phyloP scores from a whole-genome alignment of 1,139 yeast genomes.

The Blastobotrys arbuscula region DNA sequence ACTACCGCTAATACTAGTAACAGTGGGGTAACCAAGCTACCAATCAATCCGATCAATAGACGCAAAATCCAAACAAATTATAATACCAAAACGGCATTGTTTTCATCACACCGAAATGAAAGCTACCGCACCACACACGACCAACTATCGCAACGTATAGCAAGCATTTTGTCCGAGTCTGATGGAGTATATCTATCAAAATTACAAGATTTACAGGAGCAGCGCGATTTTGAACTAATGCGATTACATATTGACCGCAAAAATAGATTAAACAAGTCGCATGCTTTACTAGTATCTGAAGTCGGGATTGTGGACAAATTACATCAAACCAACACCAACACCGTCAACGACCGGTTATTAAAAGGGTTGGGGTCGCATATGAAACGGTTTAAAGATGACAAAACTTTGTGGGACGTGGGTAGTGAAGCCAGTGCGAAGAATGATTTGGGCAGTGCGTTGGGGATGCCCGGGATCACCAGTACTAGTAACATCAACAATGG shows the following conservation, averaged over 20 bases:
- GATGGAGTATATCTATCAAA: constrained; percentile 54
- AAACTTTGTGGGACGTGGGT: constrained; percentile 74
- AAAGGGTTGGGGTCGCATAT: constrained; percentile 73
- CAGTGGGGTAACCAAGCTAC: too few species aligned
- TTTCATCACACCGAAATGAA: too few species aligned
- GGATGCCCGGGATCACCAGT: constrained; percentile 10
- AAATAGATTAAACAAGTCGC: constrained; percentile 70
- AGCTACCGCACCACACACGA: too few species aligned
- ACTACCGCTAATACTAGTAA: too few species aligned
- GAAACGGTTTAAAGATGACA: constrained; percentile 79
- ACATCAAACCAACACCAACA: constrained; percentile 67
- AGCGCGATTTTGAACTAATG: constrained; percentile 73
- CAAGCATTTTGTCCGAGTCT: constrained; percentile 61
- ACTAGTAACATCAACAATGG: neutral
- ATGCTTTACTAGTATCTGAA: constrained; percentile 70
- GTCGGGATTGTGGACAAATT: constrained; percentile 66
- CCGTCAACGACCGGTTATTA: constrained; percentile 74
- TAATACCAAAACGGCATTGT: too few species aligned
- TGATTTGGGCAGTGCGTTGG: constrained; percentile 12
- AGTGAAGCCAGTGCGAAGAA: constrained; percentile 40
- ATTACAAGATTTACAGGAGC: constrained; percentile 63
- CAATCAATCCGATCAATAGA: too few species aligned
- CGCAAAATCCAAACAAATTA: too few species aligned
- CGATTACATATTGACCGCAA: constrained; percentile 74
- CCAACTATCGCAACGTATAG: neutral